phyloP scores from a whole-genome alignment of 441 rosid species.

The Pelargonium citronellum region DNA sequence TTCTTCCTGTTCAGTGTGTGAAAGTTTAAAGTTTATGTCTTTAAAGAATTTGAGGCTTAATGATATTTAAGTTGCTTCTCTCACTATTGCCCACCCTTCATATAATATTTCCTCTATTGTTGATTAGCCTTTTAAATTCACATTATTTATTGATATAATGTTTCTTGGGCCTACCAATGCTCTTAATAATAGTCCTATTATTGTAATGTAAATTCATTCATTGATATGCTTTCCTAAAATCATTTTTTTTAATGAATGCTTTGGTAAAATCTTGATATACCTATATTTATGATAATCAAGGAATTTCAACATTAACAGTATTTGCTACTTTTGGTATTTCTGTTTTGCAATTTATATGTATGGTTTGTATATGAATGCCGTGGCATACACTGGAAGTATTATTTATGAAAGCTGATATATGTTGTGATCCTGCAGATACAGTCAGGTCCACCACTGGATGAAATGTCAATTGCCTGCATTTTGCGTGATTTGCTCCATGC shows the following conservation, averaged over 20 bases:
- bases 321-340: not conserved
- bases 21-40: slow-evolving; percentile 9
- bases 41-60: not conserved
- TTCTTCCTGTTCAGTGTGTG: slow-evolving; percentile 21
- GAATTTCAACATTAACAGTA: no score
- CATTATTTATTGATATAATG: not conserved
- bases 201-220: no score
- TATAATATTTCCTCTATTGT: slow-evolving; percentile 1
- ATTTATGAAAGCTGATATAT: slow-evolving; percentile 19
- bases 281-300: not conserved
- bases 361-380: not conserved
- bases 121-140: slow-evolving; percentile 1
- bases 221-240: not conserved
- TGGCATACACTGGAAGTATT: not conserved
- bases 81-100: not conserved
- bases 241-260: not conserved
- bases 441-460: slow-evolving; percentile 87
- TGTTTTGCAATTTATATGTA: not conserved
- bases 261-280: not conserved
- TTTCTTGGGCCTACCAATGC: not conserved
- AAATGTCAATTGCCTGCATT: slow-evolving; percentile 84
- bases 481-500: slow-evolving; percentile 95
- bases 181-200: not conserved
- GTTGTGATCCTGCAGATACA: slow-evolving; percentile 61
- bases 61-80: not conserved